Evolutionary conservation across 495 filamentous ascomycete species (phyloP), one percentile per base, ranked within the genome.

Genomic region (Daldinia vernicosa): DNA sequence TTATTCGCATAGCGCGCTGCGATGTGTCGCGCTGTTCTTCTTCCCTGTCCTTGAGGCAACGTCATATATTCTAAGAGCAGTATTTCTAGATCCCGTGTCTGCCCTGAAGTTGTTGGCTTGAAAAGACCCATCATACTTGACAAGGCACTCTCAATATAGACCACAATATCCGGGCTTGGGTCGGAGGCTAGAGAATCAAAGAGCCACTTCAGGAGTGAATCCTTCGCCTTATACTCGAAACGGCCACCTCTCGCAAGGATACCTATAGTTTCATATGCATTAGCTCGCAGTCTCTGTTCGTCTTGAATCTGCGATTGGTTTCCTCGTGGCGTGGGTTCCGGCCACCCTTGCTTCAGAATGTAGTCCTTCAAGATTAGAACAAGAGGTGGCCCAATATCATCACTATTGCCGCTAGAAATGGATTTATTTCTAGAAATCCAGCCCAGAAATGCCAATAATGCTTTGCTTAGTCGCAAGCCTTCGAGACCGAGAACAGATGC

Each of bases 1-100:
- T 91, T 84, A 72, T 98, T 98, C 3, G 93, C 91, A 83, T 94
- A 98, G 26, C 93, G 90, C 4, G 95, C 87, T n/a, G 91, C 91
- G 19, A 91, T 88, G 79, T 93, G 95, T 7, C 92, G 89, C 54
- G 90, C 89, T 80, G 51, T 86, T 87, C 40, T 87, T 82, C 26
- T 84, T 67, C 45, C 86, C 76, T 52, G 66, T 17, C 32, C 35
- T n/a, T 63, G 66, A 0, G 74, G 63, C 3, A 72, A 30, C 6
- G 77, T 81, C 89, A 94, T 93, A 63, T 92, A 88, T 22, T 86
- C 81, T 7, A 93, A 75, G 35, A 95, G 83, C 33, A 94, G 32
- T 74, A 78, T 43, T 73, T 74, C 63, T 67, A 70, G 53, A 77
- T 76, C 56, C 74, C 77, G 28, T 52, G 51, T 61, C 77, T 74